These are phyloP conservation scores for Chrysanthemum lavandulifolium DNA, from an alignment of 129 eudicot genomes.

Conservation along the genomic window DNA sequence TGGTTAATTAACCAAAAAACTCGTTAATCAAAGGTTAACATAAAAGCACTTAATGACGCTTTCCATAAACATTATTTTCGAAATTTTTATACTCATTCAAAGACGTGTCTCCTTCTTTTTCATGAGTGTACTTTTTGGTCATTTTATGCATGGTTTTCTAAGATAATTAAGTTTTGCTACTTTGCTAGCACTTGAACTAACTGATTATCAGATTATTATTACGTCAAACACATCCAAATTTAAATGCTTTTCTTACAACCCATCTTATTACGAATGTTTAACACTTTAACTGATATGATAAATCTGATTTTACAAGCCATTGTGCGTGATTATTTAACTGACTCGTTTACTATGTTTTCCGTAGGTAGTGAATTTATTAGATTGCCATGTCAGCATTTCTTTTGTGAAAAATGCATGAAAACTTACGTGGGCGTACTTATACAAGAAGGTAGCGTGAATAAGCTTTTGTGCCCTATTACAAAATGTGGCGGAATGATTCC, in stretches of 20 bases:
- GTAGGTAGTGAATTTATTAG: constrained; percentile 72
- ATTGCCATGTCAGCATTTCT: constrained; percentile 92
- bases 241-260: neutral
- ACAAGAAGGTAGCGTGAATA: constrained; percentile 65
- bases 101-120: neutral
- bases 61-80: neutral
- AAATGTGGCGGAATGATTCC: constrained; percentile 90
- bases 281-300: neutral
- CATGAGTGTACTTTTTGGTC: neutral
- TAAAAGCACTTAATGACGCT: too few species aligned
- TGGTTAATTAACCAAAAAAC: too few species aligned
- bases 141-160: neutral
- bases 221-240: neutral
- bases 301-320: neutral
- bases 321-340: neutral
- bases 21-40: neutral
- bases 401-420: constrained; percentile 76
- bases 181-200: neutral
- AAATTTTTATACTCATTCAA: neutral
- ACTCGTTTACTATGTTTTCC: constrained; percentile 7
- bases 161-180: neutral
- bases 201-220: neutral
- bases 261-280: neutral
- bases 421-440: constrained; percentile 60
- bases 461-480: constrained; percentile 61